Evolutionary conservation across 2,329 filamentous ascomycete species (phyloP), one percentile per base, ranked within the genome.

Genomic region (Neofusicoccum cordaticola): DNA sequence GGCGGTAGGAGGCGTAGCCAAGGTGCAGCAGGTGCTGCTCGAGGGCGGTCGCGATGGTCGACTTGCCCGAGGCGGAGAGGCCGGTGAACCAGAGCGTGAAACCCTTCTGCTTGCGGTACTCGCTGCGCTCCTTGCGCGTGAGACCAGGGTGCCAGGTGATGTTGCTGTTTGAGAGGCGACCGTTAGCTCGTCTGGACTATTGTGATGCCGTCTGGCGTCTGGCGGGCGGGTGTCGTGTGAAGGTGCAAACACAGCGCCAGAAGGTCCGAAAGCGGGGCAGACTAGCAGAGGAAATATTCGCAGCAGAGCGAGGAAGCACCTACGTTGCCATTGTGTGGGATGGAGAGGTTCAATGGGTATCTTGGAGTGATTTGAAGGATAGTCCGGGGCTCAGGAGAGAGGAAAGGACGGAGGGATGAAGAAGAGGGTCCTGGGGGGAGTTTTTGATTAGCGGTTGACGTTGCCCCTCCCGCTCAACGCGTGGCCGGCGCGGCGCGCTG

Each of bases 81-180:
- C 95, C 95, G 0, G 95, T 99, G 76, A 99, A 91, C 95, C 95
- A 99, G 81, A 99, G 89, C 65, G 95, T 99, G 77, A 96, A 90
- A 76, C 95, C 95, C 70, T 87, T 86, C 80, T 99, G 95, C 78
- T 89, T 87, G 80, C 92, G 91, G 71, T 86, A 81, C 70, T 84
- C 77, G 79, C 86, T 89, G 79, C 91, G 90, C 85, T 95, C 91
- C 67, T 82, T 79, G 79, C 91, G 90, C 63, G 90, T 90, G 75
- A 95, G 89, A 67, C 90, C 91, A 8, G 88, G 84, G 83, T 95
- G 91, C 91, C 91, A 95, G 78, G 91, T 94, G 78, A 95, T 94
- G 85, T 95, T 95, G 78, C 91, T 95, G 75, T 44, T 60, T 72
- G 66, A 64, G 19, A 62, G 17, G 19, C 45, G 15, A 52, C 34